These are phyloP conservation scores for Acanthamoeba healyi DNA, from an alignment of 208 protist species.

Conservation along the genomic window DNA sequence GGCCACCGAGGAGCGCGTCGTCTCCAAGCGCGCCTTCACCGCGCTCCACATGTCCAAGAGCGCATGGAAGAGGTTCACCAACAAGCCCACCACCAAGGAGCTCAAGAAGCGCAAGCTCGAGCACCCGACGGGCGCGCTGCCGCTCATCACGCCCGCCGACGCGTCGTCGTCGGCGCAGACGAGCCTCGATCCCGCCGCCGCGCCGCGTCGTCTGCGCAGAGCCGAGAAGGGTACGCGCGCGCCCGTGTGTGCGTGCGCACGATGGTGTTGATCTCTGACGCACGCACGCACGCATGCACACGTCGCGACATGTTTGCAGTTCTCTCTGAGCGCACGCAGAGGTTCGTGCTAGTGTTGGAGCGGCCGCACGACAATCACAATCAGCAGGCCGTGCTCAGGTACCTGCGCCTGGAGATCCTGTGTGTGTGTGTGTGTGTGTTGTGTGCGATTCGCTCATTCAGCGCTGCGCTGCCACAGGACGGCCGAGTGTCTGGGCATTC, in stretches of 20 bases:
- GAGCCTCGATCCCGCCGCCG: background rate
- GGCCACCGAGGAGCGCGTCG: constrained; percentile 12
- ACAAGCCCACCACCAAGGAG: constrained; percentile 42
- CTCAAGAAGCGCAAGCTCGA: constrained; percentile 18
- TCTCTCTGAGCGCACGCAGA: background rate
- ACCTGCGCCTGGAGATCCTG: background rate
- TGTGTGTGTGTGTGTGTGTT: background rate
- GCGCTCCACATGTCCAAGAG: constrained; percentile 3
- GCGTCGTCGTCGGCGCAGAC: background rate
- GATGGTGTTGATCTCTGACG: background rate
- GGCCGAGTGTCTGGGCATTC: constrained; percentile 48
- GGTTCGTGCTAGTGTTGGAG: constrained; percentile 28
- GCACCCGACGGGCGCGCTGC: constrained; percentile 2
- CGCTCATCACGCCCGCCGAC: background rate
- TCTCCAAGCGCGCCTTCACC: constrained; percentile 43
- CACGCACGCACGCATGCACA: background rate
- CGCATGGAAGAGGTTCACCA: constrained; percentile 46
- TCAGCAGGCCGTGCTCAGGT: constrained; percentile 52
- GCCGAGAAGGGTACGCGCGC: constrained; percentile 22
- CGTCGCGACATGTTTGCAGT: background rate
- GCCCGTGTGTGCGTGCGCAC: too few species aligned
- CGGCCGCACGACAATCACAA: constrained; percentile 56
- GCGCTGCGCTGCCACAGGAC: too few species aligned
- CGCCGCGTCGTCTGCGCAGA: background rate
- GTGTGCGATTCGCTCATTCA: too few species aligned